A percentile compares a stretch with the other conserved stretches of the same genome.
Conservation (phyloP, 495 filamentous ascomycete genomes). For the Hypoxylon lenormandii region DNA sequence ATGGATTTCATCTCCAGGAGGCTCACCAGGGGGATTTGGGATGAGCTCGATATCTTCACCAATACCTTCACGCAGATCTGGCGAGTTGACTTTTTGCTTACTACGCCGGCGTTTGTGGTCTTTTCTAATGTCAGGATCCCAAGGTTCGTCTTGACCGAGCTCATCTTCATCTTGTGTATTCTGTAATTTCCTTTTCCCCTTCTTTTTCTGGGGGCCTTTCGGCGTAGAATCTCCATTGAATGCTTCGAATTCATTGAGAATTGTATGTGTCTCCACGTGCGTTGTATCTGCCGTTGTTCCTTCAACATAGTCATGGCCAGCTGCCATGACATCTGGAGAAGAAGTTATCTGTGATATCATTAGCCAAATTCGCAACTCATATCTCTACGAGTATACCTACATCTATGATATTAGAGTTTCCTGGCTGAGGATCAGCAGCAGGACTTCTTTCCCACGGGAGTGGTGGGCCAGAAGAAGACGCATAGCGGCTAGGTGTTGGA, state of each 20-base stretch:
- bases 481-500: slow-evolving; percentile 47
- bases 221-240: not conserved
- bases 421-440: slow-evolving; percentile 18
- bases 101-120: slow-evolving; percentile 32
- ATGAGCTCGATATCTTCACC: slow-evolving; percentile 30
- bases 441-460: slow-evolving; percentile 43
- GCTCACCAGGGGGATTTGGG: slow-evolving; percentile 4
- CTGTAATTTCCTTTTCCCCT: slow-evolving; percentile 31
- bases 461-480: slow-evolving; percentile 44
- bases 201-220: slow-evolving; percentile 5
- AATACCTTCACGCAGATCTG: slow-evolving; percentile 13
- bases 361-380: slow-evolving; percentile 6
- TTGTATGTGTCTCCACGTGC: slow-evolving; percentile 5
- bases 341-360: slow-evolving; percentile 40
- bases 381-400: slow-evolving; percentile 23
- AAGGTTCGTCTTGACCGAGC: slow-evolving; percentile 23
- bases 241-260: slow-evolving; percentile 9
- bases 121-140: slow-evolving; percentile 13
- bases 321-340: slow-evolving; percentile 44
- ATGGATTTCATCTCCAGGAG: slow-evolving; percentile 8
- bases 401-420: slow-evolving; percentile 32
- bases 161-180: slow-evolving; percentile 43
- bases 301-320: slow-evolving; percentile 19
- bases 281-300: not conserved
- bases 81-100: slow-evolving; percentile 10